Base-by-base conservation (phyloP, 352 stramenopile species). In the Salisapilia sapeloensis region DNA sequence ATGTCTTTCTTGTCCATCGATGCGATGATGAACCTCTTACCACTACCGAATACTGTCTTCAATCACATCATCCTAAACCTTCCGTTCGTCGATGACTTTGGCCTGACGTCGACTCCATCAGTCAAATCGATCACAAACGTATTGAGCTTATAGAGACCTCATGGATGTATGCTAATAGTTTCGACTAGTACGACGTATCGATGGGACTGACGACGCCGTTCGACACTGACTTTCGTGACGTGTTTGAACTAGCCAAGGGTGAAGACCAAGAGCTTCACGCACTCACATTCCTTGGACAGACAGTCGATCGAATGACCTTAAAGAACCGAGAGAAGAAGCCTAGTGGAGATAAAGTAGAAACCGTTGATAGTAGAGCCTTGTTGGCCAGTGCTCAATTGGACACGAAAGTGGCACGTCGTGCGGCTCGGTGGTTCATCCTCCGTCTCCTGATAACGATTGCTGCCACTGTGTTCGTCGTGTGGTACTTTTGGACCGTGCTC, bases 21-120 rank as follows among this genome's bases (percentile, higher is more conserved):
- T 24, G 56, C 53, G 9, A 29, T 90, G 12, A 76, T 86, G 61
- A 50, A 79, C 18, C 33, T 90, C 18, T 53, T 90, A 18, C 70
- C 64, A 12, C 44, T 90, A 16, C 70, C 74, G 2, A 54, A 90
- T 46, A 65, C 50, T 49, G 36, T 90, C 11, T 90, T 90, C 46
- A 74, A 75, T 23, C 23, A 10, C 1, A 44, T 77, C 7, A 46
- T 79, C 7, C 24, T 60, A 2, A 40, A 44, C 24, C 26, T 70
- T 5, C 44, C n/a, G n/a, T n/a, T n/a, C n/a, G n/a, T n/a, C n/a
- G n/a, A 85, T 9, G 70, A 86, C 45, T 53, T 90, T 46, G 74
- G 65, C 1, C 33, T 86, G 8, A 50, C 44, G 6, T 38, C 40
- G 16, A 54, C 50, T 0, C 31, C 19, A 13, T 42, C 34, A 9